Percentiles rank a stretch among this genome's conserved stretches.
Conservation (phyloP, 805 yeast species). For the Metschnikowia henanensis region DNA sequence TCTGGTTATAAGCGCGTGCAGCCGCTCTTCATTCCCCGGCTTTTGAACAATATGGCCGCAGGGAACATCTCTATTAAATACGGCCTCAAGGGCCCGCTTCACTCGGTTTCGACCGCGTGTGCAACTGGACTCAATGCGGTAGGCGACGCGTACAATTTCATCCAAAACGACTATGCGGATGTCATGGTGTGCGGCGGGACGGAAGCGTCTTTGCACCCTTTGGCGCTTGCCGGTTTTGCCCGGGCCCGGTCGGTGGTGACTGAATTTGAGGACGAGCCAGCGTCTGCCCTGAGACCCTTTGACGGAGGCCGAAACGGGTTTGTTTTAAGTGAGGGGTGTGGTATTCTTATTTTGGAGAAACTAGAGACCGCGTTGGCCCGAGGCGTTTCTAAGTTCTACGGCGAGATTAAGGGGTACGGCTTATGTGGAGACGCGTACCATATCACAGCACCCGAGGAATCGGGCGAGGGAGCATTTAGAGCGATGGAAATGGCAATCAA, state of each 20-base stretch:
- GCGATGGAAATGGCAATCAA: constrained; percentile 79
- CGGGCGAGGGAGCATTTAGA: constrained; percentile 81
- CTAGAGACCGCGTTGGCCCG: constrained; percentile 71
- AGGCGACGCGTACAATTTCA: constrained; percentile 88
- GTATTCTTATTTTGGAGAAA: constrained; percentile 73
- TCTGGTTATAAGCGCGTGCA: constrained; percentile 65
- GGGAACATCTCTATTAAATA: constrained; percentile 83
- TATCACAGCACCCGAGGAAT: constrained; percentile 84
- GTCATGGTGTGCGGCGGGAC: constrained; percentile 95
- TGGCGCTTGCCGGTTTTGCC: constrained; percentile 88
- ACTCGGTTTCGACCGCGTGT: constrained; percentile 91
- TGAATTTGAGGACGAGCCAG: constrained; percentile 59
- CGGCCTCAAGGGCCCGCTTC: constrained; percentile 82
- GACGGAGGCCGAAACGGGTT: constrained; percentile 80
- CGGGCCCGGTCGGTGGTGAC: constrained; percentile 81
- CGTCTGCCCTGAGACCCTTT: constrained; percentile 80
- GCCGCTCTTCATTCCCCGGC: constrained; percentile 83
- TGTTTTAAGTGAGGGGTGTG: constrained; percentile 93
- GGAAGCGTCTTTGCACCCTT: constrained; percentile 83
- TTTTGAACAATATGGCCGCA: constrained; percentile 91
- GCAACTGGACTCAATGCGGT: constrained; percentile 94
- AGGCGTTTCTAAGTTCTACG: constrained; percentile 60
- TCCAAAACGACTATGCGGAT: constrained; percentile 76
- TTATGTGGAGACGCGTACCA: constrained; percentile 89
- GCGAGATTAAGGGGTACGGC: constrained; percentile 87